phyloP scores from a whole-genome alignment of 495 filamentous ascomycete genomes.

The Lichenothelia convexa region DNA sequence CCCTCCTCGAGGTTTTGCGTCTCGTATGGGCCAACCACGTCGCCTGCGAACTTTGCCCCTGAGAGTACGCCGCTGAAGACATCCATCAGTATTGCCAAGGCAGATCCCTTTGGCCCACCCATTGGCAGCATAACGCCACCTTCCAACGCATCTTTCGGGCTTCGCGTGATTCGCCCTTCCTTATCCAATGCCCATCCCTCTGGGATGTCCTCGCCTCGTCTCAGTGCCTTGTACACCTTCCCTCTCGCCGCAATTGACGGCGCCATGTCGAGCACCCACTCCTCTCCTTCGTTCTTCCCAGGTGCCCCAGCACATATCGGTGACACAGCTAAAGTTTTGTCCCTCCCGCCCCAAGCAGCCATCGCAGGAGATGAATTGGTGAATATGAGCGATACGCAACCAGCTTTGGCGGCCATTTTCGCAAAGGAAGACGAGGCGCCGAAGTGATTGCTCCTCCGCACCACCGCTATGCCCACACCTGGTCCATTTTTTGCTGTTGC shows the following conservation, averaged over 20 bases:
- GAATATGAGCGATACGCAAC: too few relatives aligned
- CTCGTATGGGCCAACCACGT: conserved; percentile 17
- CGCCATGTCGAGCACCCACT: conserved; percentile 6
- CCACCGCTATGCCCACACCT: conserved; percentile 17
- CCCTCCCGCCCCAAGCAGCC: conserved; percentile 16
- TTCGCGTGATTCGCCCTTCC: conserved; percentile 14
- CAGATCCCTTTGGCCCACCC: conserved; percentile 22
- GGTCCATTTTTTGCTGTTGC: conserved; percentile 11
- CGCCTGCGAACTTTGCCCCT: conserved; percentile 17
- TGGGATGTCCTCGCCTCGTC: conserved; percentile 17
- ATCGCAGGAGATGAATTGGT: conserved; percentile 14
- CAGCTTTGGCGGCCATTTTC: too few relatives aligned
- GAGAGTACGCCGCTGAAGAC: conserved; percentile 16
- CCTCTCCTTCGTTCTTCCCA: conserved; percentile 2
- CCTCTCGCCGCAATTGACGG: conserved; percentile 8
- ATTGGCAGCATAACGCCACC: conserved; percentile 17
- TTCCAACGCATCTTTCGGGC: conserved; percentile 13
- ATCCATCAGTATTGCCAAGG: conserved; percentile 21
- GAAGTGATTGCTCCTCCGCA: conserved; percentile 16
- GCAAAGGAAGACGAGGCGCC: too few relatives aligned
- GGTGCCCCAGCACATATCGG: conserved; percentile 15
- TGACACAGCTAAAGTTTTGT: conserved; percentile 13
- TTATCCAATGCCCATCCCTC: conserved; percentile 17
- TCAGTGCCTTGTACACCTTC: conserved; percentile 16
- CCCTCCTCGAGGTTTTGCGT: conserved; percentile 6